phyloP scores from a whole-genome alignment of 2,329 filamentous ascomycete species.

The Cladosporium cucumerinum region DNA sequence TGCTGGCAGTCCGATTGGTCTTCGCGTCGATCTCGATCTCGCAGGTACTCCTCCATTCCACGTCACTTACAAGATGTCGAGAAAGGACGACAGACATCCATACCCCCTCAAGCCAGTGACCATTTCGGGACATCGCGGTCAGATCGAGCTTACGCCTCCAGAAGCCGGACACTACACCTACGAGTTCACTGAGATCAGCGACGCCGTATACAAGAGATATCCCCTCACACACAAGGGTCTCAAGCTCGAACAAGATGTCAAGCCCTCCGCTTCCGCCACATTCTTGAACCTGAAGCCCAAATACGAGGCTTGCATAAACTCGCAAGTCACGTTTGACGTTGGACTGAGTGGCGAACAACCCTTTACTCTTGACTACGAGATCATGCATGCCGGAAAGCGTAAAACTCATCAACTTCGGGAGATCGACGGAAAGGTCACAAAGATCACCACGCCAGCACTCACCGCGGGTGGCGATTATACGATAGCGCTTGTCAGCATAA shows the following conservation, averaged over 20 bases:
- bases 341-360: constrained; percentile 77
- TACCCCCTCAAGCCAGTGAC: constrained; percentile 46
- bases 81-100: constrained; percentile 54
- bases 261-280: constrained; percentile 78
- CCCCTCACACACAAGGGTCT: constrained; percentile 55
- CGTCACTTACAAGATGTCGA: constrained; percentile 72
- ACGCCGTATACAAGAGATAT: constrained; percentile 72
- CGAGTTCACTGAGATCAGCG: constrained; percentile 74
- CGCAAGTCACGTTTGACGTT: constrained; percentile 72
- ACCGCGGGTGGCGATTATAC: constrained; percentile 85
- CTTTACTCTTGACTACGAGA: constrained; percentile 86
- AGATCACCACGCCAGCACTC: constrained; percentile 72
- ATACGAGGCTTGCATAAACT: constrained; percentile 75
- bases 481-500: constrained; percentile 77
- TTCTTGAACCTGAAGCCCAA: constrained; percentile 58
- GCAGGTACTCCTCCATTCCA: constrained; percentile 88
- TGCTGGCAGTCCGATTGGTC: constrained; percentile 85
- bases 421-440: constrained; percentile 62
- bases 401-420: constrained; percentile 63
- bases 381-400: constrained; percentile 84
- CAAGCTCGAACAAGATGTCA: constrained; percentile 79
- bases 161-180: constrained; percentile 85
- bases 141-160: constrained; percentile 77
- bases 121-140: constrained; percentile 71
- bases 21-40: constrained; percentile 83